Percentiles rank a stretch among this genome's conserved stretches.
These are phyloP conservation scores for Vicia faba DNA, from an alignment of 306 rosid species.

Conservation along the genomic window DNA sequence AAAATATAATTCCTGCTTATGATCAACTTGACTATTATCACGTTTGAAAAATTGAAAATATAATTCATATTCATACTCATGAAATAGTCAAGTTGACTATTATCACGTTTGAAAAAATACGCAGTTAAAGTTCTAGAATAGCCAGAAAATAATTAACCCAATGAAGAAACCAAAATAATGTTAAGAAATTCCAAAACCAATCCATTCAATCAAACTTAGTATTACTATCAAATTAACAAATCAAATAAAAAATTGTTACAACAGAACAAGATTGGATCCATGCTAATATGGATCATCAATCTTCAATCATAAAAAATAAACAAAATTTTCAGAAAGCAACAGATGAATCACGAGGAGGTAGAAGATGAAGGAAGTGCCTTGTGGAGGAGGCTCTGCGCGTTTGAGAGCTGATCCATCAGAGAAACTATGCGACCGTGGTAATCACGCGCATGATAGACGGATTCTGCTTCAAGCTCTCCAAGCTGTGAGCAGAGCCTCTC, in stretches of 20 bases:
- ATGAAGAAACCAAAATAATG: not conserved
- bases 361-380: slow-evolving; percentile 40
- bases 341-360: not conserved
- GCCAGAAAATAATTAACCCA: not conserved
- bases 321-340: not conserved
- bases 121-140: not conserved
- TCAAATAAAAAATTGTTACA: slow-evolving; percentile 16
- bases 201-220: not conserved
- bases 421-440: slow-evolving; percentile 59
- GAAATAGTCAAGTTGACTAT: not conserved
- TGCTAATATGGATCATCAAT: slow-evolving; percentile 14
- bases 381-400: slow-evolving; percentile 54
- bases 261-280: slow-evolving; percentile 27
- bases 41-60: too few species aligned
- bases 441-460: slow-evolving; percentile 70
- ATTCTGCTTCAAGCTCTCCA: slow-evolving; percentile 86
- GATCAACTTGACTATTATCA: too few species aligned
- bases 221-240: not conserved
- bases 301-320: not conserved
- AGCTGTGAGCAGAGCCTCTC: slow-evolving; percentile 93
- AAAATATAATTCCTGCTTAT: too few species aligned
- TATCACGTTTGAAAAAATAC: slow-evolving; percentile 14
- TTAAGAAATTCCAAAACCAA: not conserved
- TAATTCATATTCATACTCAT: too few species aligned
- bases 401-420: slow-evolving; percentile 70